phyloP scores from a whole-genome alignment of 2,329 filamentous ascomycete species.

The Bertia moriformis region DNA sequence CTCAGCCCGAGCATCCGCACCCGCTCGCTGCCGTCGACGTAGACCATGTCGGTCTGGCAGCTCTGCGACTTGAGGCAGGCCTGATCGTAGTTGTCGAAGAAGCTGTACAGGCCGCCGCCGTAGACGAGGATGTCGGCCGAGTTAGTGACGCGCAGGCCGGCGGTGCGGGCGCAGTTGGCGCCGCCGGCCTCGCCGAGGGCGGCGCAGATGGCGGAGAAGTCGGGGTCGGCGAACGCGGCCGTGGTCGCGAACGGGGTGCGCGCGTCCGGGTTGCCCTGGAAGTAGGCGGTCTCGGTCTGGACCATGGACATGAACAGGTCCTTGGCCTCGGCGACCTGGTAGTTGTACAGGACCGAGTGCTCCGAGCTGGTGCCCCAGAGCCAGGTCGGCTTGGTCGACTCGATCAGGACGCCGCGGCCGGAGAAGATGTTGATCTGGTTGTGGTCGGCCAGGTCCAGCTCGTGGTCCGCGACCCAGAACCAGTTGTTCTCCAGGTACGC shows the following conservation, averaged over 20 bases:
- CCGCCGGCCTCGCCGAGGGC: no score
- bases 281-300: constrained; percentile 42
- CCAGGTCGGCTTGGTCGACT: constrained; percentile 25
- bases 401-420: constrained; percentile 68
- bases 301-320: constrained; percentile 33
- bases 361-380: constrained; percentile 49
- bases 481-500: constrained; percentile 79
- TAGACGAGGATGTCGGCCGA: constrained; percentile 55
- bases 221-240: constrained; percentile 46
- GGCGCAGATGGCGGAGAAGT: constrained; percentile 46
- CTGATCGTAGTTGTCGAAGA: constrained; percentile 72
- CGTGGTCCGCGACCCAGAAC: constrained; percentile 85
- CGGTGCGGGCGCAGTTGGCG: constrained; percentile 53
- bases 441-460: constrained; percentile 61
- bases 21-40: constrained; percentile 44
- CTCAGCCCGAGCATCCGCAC: constrained; percentile 55
- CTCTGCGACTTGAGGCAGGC: constrained; percentile 50
- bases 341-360: constrained; percentile 63
- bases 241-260: constrained; percentile 40
- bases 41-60: constrained; percentile 69
- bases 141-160: constrained; percentile 59
- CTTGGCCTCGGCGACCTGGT: constrained; percentile 49
- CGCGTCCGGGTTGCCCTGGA: constrained; percentile 32
- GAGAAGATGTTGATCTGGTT: constrained; percentile 79
- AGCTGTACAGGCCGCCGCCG: constrained; percentile 65